These are phyloP conservation scores for Aspergillus pseudotamarii DNA, from an alignment of 2,329 filamentous ascomycete genomes.

Conservation along the genomic window DNA sequence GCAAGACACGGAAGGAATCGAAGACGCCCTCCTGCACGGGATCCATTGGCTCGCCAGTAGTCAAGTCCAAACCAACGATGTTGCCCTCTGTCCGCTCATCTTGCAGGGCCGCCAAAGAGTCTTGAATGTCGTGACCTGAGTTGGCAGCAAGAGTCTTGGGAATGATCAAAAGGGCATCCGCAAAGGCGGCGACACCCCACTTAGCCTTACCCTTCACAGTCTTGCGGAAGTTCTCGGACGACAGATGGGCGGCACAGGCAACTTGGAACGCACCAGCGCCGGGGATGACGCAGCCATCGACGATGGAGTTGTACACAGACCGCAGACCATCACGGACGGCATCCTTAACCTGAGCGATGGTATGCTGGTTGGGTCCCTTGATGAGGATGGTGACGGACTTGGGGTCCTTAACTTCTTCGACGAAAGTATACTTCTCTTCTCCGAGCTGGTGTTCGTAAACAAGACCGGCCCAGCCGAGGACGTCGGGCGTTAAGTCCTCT, in stretches of 20 bases:
- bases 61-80: conserved; percentile 81
- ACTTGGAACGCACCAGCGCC: conserved; percentile 96
- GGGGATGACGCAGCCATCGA: conserved; percentile 93
- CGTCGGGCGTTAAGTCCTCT: conserved; percentile 83
- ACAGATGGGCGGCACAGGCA: conserved; percentile 83
- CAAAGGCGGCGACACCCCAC: conserved; percentile 92
- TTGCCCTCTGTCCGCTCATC: conserved; percentile 85
- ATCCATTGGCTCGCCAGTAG: conserved; percentile 91
- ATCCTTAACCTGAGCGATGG: conserved; percentile 94
- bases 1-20: conserved; percentile 91
- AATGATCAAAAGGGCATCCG: conserved; percentile 91
- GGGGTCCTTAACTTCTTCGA: conserved; percentile 97
- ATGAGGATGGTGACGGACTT: conserved; percentile 98
- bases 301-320: conserved; percentile 99
- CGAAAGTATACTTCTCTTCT: conserved; percentile 98
- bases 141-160: conserved; percentile 97
- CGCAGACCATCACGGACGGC: conserved; percentile 92
- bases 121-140: conserved; percentile 94
- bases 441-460: conserved; percentile 97
- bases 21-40: conserved; percentile 89
- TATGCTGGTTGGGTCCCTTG: conserved; percentile 96
- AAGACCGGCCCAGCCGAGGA: conserved; percentile 91
- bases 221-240: conserved; percentile 82
- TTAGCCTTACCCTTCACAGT: conserved; percentile 97
- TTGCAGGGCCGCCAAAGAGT: conserved; percentile 82